Base-by-base conservation (phyloP, 2,329 filamentous ascomycete genomes). In the Juglanconis sp. region DNA sequence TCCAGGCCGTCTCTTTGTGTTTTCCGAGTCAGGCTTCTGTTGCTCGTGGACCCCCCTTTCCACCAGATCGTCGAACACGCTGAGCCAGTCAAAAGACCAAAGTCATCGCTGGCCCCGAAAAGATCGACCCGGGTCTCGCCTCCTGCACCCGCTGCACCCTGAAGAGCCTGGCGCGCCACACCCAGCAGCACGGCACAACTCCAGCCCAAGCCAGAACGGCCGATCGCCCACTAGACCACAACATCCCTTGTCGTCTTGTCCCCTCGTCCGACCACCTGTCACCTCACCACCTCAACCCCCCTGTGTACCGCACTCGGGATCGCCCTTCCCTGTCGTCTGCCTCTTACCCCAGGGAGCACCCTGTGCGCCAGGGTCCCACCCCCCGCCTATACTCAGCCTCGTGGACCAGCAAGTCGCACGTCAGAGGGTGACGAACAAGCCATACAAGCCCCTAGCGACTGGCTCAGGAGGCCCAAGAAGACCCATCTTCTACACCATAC, bases 81-180 rank as follows among this genome's bases (percentile, higher is more conserved):
- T 63, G 57, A 63, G 50, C 61, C 61, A 63, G 61, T 63, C 61
- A 60, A 38, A 34, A 50, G 40, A 38, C 17, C 15, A n/a, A 35
- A 17, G 48, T 54, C 40, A 38, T 34, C 46, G 32, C 52, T 44
- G 56, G 40, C 46, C 57, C 49, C 50, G 61, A 53, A 48, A 15
- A 57, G 57, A 57, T 56, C 60, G 60, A 62, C 60, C 60, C 60
- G 60, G 61, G 54, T 57, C 58, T 63, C 61, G 58, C 61, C 61
- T 55, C 32, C 56, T 62, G 60, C 53, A 53, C 56, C 34, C 17
- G 30, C 47, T 38, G n/a, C n/a, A 32, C 34, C n/a, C 9, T 17
- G 31, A 15, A 46, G 7, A 30, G 7, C n/a, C 4, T 17, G 13
- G 5, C 38, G 8, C 47, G 53, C 57, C 53, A 60, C 35, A 44